A percentile compares a stretch with the other conserved stretches of the same genome.
phyloP scores from a whole-genome alignment of 345 rosid genomes.

The Camelina hispida region DNA sequence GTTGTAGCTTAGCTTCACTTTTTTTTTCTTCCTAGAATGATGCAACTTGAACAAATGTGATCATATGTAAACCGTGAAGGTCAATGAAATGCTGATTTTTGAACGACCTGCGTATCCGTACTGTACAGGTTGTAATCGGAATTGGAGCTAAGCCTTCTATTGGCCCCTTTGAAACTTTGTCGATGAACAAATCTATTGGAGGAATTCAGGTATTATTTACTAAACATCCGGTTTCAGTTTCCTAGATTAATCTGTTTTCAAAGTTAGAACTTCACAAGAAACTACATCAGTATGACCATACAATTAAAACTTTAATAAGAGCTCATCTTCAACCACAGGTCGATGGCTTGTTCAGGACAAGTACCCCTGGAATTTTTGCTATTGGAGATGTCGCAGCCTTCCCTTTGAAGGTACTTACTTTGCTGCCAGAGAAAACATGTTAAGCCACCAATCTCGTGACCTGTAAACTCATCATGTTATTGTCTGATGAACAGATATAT shows the following conservation, averaged over 20 bases:
- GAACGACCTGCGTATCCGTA: conserved; percentile 12
- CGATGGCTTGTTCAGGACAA: conserved; percentile 83
- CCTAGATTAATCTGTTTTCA: conserved; percentile 1
- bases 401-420: conserved; percentile 79
- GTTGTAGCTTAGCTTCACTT: conserved; percentile 23
- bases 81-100: neutral
- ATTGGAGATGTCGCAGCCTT: conserved; percentile 98
- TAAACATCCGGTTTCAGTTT: neutral
- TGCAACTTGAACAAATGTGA: conserved; percentile 10
- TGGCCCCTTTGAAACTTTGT: conserved; percentile 71
- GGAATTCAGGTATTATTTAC: conserved; percentile 73
- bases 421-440: conserved; percentile 30
- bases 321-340: conserved; percentile 57
- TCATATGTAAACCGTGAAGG: conserved; percentile 28
- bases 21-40: conserved; percentile 27
- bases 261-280: neutral
- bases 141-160: conserved; percentile 94
- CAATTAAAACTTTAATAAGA: conserved; percentile 25
- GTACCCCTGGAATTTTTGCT: conserved; percentile 88
- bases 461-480: conserved; percentile 30
- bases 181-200: conserved; percentile 69
- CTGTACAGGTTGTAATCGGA: conserved; percentile 74
- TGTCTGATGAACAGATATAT: conserved; percentile 62
- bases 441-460: conserved; percentile 15
- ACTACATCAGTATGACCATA: neutral